Evolutionary conservation across 1,139 yeast genomes (phyloP), one percentile per base, ranked within the genome.

Genomic region (Geotrichum candidum): DNA sequence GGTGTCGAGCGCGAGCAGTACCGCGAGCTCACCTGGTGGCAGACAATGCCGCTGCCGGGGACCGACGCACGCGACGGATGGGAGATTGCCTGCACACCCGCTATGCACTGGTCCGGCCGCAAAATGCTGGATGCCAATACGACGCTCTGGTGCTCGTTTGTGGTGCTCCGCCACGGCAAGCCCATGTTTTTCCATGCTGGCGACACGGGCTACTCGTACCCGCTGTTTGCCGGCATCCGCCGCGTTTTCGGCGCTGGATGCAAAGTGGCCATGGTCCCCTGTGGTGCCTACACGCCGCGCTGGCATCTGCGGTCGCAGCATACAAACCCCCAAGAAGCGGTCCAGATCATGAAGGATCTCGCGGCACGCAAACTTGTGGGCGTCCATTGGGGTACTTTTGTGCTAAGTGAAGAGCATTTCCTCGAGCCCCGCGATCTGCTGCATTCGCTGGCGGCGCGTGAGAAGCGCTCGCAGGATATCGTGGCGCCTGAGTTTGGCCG

Each of bases 101-200:
- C 97, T 0, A 92, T 92, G 97, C 98, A 92, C 74, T 92, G 98
- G 98, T 88, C 96, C 1, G 98, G 97, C 0, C 75, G 97, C 53
- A 82, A 83, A 56, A 74, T 92, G 35, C 71, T 86, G 33, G 98
- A 92, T 72, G 83, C 96, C 1, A 92, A 92, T 73, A 77, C 79
- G 45, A 84, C 96, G 0, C 76, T 92, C 57, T 92, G 98, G 98
- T 88, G 96, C 67, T 90, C 97, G 0, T 92, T 86, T 70, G 72
- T 92, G 65, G 73, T 92, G 11, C 77, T 84, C 59, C 82, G 84
- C 62, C 82, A 88, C 67, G 87, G 85, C 0, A 79, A 83, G 68
- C 88, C 96, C 0, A 72, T 90, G 0, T 77, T 91, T 54, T 92
- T 86, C 77, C 98, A 92, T 73, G 96, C 95, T 3, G 98, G 98